Conservation (phyloP, 1,139 yeast genomes). For the Candida tetrigidarum region DNA sequence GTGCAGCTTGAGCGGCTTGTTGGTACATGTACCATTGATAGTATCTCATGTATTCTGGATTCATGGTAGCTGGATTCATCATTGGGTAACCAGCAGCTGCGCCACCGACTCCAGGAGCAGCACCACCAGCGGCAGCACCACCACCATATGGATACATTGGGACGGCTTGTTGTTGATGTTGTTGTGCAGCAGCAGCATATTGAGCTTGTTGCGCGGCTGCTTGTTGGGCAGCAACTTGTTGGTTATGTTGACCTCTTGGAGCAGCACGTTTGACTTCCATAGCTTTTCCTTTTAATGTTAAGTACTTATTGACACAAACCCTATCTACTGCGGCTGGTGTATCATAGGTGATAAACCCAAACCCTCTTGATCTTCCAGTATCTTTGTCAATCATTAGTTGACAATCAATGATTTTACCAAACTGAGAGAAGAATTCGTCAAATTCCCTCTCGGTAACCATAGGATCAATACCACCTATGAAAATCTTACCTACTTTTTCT, state of each 20-base stretch:
- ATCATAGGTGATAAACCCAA: constrained; percentile 96
- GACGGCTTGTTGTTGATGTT: constrained; percentile 20
- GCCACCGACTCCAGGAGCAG: neutral
- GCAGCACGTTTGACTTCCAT: constrained; percentile 99
- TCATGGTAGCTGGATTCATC: constrained; percentile 76
- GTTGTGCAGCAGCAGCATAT: constrained; percentile 1
- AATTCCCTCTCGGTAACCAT: constrained; percentile 94
- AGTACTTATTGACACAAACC: constrained; percentile 82
- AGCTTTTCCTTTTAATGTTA: constrained; percentile 84
- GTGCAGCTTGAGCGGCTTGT: constrained; percentile 34
- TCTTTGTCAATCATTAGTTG: constrained; percentile 98
- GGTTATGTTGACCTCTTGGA: constrained; percentile 70
- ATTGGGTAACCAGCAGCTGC: constrained; percentile 5
- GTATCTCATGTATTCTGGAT: constrained; percentile 87
- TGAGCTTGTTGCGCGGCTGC: constrained; percentile 28
- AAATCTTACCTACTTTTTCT: constrained; percentile 95
- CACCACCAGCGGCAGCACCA: too few relatives aligned
- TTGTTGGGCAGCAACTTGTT: constrained; percentile 41
- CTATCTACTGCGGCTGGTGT: constrained; percentile 95
- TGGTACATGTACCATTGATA: constrained; percentile 75
- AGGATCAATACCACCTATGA: constrained; percentile 97
- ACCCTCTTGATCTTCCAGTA: constrained; percentile 97
- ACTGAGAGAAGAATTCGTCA: constrained; percentile 83
- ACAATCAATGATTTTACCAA: constrained; percentile 94
- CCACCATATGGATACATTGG: constrained; percentile 31